Base-by-base conservation (phyloP, 495 filamentous ascomycete species). In the Neurospora hispaniola region DNA sequence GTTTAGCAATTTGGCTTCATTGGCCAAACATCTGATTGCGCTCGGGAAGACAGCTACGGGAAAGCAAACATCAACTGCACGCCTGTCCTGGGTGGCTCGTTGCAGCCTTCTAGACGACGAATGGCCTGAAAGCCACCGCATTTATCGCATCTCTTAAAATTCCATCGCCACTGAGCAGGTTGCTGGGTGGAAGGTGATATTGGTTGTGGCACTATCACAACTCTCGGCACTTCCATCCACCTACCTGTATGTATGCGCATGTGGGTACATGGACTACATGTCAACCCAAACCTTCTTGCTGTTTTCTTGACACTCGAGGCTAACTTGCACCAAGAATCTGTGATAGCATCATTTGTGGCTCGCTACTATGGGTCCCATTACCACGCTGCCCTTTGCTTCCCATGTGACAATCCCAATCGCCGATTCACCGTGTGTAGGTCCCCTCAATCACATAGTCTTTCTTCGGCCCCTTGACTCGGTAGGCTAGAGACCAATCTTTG, bases 401-500 rank as follows among this genome's bases (percentile, higher is more conserved):
- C 7, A 66, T 35, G 54, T 38, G 27, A 27, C 54, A 66, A 12
- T 48, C 41, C 27, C 11, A 71, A 35, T 44, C 42, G 38, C 62
- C 38, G 7, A 59, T 72, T 74, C 70, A 79, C 70, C 83, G 77
- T 42, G 73, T 81, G 73, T 89, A 90, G 0, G 78, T 73, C 8
- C 84, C 87, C 70, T 85, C 79, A 48, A 88, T 87, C 1, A 78
- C 85, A 79, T 92, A 93, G 77, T 92, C 88, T 79, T 92, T 92
- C 74, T 87, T 85, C 42, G 90, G 91, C 1, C 90, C 91, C 68
- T 83, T 87, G 54, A 92, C 90, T 31, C 78, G 83, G 77, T 92
- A 91, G 74, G 81, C 83, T 42, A 90, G 78, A 73, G 79, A 83
- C 84, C 90, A 92, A 69, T 80, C 79, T 48, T 71, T 72, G 73